Conservation (phyloP, 1,284 basidiomycete species). For the Cystobasidium pallidum region DNA sequence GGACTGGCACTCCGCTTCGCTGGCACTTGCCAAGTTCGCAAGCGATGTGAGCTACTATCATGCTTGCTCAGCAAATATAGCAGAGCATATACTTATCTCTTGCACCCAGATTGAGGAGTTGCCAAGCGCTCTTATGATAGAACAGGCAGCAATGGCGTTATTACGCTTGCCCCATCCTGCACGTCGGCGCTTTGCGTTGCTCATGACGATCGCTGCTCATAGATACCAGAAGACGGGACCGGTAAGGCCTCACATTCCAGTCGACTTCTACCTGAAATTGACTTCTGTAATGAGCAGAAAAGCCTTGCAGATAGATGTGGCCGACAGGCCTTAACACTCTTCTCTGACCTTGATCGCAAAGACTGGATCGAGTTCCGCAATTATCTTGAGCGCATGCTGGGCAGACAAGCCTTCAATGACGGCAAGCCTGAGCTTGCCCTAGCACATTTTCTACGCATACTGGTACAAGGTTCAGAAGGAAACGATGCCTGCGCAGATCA, state of each 20-base stretch:
- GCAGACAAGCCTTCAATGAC: slow-evolving; percentile 61
- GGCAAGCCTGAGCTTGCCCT: slow-evolving; percentile 60
- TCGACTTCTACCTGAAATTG: neutral
- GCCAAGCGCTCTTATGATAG: slow-evolving; percentile 60
- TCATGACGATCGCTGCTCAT: slow-evolving; percentile 60
- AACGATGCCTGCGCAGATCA: slow-evolving; percentile 54
- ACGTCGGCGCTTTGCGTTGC: slow-evolving; percentile 56
- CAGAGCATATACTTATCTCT: neutral
- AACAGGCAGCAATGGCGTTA: slow-evolving; percentile 61
- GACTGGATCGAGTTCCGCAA: slow-evolving; percentile 59
- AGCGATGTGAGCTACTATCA: slow-evolving; percentile 48
- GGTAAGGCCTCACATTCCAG: slow-evolving; percentile 53
- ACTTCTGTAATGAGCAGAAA: slow-evolving; percentile 54
- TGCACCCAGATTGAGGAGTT: slow-evolving; percentile 58
- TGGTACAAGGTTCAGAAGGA: slow-evolving; percentile 44
- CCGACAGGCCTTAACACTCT: slow-evolving; percentile 56
- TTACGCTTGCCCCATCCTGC: slow-evolving; percentile 47
- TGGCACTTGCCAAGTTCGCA: slow-evolving; percentile 56
- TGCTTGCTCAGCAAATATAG: too few species aligned
- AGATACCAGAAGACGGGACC: slow-evolving; percentile 62
- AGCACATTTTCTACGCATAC: slow-evolving; percentile 58
- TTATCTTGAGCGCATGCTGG: slow-evolving; percentile 61
- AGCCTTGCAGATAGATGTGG: slow-evolving; percentile 58
- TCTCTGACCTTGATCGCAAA: slow-evolving; percentile 46
- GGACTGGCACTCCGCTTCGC: slow-evolving; percentile 56